A percentile compares a stretch with the other conserved stretches of the same genome.
Conservation (phyloP, 2,329 filamentous ascomycete genomes). For the Botrytis squamosa region DNA sequence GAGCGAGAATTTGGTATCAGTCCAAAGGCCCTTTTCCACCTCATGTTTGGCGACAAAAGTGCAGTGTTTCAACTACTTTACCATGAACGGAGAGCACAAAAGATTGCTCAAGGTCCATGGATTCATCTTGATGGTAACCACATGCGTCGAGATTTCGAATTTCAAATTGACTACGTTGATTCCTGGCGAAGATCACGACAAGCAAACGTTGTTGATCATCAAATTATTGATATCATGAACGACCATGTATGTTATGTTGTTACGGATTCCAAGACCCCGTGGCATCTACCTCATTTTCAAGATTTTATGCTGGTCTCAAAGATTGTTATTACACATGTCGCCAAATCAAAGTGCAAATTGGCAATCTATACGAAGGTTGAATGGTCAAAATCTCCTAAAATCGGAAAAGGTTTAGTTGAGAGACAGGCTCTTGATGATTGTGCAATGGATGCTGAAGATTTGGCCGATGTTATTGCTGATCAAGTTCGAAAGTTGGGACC, state of each 20-base stretch:
- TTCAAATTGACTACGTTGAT: conserved; percentile 68
- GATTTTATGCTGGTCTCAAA: conserved; percentile 83
- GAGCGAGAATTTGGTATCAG: conserved; percentile 87
- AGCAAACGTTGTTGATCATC: conserved; percentile 72
- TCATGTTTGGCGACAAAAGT: conserved; percentile 94
- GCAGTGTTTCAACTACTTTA: conserved; percentile 65
- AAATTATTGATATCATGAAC: conserved; percentile 79
- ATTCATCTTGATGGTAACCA: conserved; percentile 64
- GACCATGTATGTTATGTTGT: conserved; percentile 71
- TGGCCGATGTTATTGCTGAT: conserved; percentile 73
- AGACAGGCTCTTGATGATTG: conserved; percentile 74
- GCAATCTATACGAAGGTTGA: conserved; percentile 85
- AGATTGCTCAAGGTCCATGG: conserved; percentile 88
- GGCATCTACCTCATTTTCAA: conserved; percentile 75
- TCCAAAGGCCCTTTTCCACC: conserved; percentile 91
- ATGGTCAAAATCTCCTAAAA: conserved; percentile 68
- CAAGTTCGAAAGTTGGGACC: conserved; percentile 73
- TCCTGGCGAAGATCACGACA: conserved; percentile 61
- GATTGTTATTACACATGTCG: conserved; percentile 88
- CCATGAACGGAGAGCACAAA: conserved; percentile 69
- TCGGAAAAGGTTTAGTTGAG: conserved; percentile 62
- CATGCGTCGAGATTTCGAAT: conserved; percentile 76
- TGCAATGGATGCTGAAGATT: conserved; percentile 67
- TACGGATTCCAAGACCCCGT: conserved; percentile 58
- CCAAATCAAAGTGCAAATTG: conserved; percentile 90